Evolutionary conservation across 225 moss, liverwort and hornwort genomes (phyloP).

Genomic region (Ulota crispa): DNA sequence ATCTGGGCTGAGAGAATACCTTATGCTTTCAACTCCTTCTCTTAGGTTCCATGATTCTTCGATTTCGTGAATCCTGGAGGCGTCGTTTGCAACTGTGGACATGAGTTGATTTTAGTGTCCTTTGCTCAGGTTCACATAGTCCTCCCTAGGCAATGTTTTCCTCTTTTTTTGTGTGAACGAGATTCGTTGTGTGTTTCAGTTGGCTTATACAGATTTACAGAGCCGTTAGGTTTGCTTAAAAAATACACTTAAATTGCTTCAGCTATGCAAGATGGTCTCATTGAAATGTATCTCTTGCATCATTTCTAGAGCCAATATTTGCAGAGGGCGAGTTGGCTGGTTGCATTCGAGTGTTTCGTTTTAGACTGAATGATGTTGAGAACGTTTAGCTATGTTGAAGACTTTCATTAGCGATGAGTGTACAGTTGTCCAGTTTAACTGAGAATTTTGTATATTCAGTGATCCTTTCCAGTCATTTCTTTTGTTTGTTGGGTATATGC

Average conservation of each 20-base stretch:
- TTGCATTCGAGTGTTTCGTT: slow-evolving; percentile 18
- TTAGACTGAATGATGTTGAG: slow-evolving; percentile 9
- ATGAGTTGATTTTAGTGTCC: neutral
- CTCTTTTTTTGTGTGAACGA: neutral
- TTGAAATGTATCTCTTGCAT: neutral
- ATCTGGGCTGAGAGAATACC: slow-evolving; percentile 52
- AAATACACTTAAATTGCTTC: slow-evolving; percentile 6
- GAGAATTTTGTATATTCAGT: neutral
- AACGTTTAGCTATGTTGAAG: neutral
- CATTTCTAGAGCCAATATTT: neutral
- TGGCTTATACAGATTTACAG: slow-evolving; percentile 2
- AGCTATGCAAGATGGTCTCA: slow-evolving; percentile 11
- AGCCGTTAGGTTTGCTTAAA: neutral
- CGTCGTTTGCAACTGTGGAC: slow-evolving; percentile 3
- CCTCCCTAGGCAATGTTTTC: neutral
- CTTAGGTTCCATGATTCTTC: slow-evolving; percentile 22
- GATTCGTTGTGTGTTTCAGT: neutral
- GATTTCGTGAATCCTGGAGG: slow-evolving; percentile 11
- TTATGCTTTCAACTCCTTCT: slow-evolving; percentile 42
- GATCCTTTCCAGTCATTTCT: neutral
- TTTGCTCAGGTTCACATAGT: slow-evolving; percentile 12
- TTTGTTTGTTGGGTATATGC: neutral
- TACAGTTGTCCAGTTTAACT: slow-evolving; percentile 33
- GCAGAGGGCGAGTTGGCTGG: slow-evolving; percentile 5
- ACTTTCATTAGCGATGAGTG: slow-evolving; percentile 26